phyloP scores from a whole-genome alignment of 495 filamentous ascomycete genomes.

The Ramalina peruviana region DNA sequence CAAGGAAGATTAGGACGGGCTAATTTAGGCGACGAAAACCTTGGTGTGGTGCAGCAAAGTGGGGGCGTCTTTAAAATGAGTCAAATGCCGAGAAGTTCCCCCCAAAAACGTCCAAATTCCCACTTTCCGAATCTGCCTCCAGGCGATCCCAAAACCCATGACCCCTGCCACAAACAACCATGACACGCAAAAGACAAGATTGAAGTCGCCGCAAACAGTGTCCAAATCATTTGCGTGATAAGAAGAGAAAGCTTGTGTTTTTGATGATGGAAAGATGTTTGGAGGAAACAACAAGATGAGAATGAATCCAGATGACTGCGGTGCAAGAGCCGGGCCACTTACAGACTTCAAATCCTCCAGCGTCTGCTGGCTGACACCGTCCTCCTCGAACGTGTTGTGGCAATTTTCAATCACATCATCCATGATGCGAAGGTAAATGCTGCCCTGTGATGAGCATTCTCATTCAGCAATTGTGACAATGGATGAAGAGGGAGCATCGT shows the following conservation, averaged over 20 bases:
- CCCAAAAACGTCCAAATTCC: slow-evolving; percentile 7
- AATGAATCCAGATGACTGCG: neutral
- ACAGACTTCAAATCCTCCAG: slow-evolving; percentile 77
- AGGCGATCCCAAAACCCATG: neutral
- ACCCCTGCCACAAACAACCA: neutral
- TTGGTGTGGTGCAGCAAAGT: neutral
- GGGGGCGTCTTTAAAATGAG: slow-evolving; percentile 15
- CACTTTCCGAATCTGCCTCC: neutral
- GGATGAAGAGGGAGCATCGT: neutral
- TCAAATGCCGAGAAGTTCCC: slow-evolving; percentile 13
- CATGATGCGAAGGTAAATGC: slow-evolving; percentile 81
- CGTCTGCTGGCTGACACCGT: slow-evolving; percentile 73
- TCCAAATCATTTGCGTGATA: neutral
- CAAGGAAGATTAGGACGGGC: too few relatives aligned
- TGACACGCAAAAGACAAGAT: neutral
- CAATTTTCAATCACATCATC: slow-evolving; percentile 77
- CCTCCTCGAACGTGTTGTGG: slow-evolving; percentile 91
- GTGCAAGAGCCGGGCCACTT: slow-evolving; percentile 24
- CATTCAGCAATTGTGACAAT: slow-evolving; percentile 6
- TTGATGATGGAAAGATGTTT: neutral
- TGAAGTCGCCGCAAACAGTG: neutral
- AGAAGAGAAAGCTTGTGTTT: neutral
- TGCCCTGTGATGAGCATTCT: slow-evolving; percentile 39
- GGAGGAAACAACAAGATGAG: neutral
- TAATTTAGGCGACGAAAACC: neutral